A percentile compares a stretch with the other conserved stretches of the same genome.
Evolutionary conservation across 768 basidiomycete genomes (phyloP).

Genomic region (Serendipita sp.): DNA sequence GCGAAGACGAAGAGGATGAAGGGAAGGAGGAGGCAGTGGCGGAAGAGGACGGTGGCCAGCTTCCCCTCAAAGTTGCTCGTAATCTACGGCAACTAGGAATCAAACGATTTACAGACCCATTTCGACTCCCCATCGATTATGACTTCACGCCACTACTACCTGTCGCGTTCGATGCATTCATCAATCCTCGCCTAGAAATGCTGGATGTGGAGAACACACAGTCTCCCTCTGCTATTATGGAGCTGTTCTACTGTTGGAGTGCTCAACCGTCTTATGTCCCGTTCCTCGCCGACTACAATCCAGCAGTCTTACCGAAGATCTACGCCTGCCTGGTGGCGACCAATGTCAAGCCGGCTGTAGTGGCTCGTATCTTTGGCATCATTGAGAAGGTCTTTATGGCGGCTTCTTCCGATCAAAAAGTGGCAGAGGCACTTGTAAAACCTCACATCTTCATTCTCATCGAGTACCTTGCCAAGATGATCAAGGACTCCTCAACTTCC

Average conservation of each 20-base stretch:
- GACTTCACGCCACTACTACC: constrained; percentile 59
- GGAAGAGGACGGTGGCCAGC: constrained; percentile 7
- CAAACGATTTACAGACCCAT: constrained; percentile 78
- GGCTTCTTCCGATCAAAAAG: constrained; percentile 32
- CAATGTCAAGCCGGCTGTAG: constrained; percentile 74
- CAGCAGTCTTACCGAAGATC: constrained; percentile 51
- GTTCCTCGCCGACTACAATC: constrained; percentile 56
- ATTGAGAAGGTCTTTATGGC: constrained; percentile 47
- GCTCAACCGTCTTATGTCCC: constrained; percentile 34
- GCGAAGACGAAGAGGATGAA: constrained; percentile 22
- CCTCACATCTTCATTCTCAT: constrained; percentile 61
- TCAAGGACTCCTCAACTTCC: constrained; percentile 41
- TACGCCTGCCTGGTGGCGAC: constrained; percentile 67
- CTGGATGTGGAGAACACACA: constrained; percentile 81
- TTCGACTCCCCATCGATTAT: constrained; percentile 53
- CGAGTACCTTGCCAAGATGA: constrained; percentile 47
- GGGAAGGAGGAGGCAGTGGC: constrained; percentile 20
- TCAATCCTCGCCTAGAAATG: constrained; percentile 61
- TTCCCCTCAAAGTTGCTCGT: constrained; percentile 30
- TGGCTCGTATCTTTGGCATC: constrained; percentile 70
- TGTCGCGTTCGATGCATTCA: constrained; percentile 48
- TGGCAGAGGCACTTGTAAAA: constrained; percentile 39
- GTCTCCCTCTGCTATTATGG: constrained; percentile 73
- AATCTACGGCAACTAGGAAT: constrained; percentile 67
- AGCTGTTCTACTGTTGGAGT: constrained; percentile 71